Conservation (phyloP, 371 early-diverging fungal species). For the Dinochytrium kinnereticum region DNA sequence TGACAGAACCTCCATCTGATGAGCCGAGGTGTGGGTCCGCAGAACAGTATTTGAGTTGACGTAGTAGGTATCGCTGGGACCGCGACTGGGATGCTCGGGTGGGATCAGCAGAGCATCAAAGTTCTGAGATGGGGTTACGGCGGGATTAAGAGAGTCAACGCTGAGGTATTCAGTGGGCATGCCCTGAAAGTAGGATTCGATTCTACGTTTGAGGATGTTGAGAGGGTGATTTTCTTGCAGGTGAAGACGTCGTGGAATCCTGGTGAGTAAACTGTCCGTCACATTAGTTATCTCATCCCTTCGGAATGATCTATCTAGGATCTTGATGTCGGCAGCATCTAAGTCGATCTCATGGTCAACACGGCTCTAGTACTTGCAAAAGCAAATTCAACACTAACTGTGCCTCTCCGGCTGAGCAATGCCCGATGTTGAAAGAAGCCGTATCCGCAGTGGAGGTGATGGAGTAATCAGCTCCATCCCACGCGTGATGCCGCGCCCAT, state of each 20-base stretch:
- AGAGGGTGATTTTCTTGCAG: slow-evolving; percentile 86
- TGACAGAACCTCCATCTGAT: slow-evolving; percentile 79
- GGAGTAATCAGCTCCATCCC: no score
- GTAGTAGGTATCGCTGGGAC: slow-evolving; percentile 90
- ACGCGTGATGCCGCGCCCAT: no score
- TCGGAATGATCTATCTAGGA: not conserved
- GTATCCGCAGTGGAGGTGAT: no score
- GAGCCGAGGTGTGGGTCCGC: slow-evolving; percentile 95
- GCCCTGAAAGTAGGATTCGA: slow-evolving; percentile 67
- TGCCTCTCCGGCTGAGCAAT: no score
- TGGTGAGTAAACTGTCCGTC: slow-evolving; percentile 74
- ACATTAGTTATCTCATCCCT: slow-evolving; percentile 82
- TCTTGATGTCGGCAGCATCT: no score
- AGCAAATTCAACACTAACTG: no score
- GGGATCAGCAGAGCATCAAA: slow-evolving; percentile 92
- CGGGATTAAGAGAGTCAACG: slow-evolving; percentile 64
- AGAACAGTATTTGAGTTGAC: slow-evolving; percentile 79
- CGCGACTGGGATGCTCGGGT: slow-evolving; percentile 82
- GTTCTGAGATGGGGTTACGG: slow-evolving; percentile 83
- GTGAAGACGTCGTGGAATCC: slow-evolving; percentile 79
- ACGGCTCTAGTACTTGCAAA: no score
- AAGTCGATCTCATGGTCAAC: no score
- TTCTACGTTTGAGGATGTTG: slow-evolving; percentile 79
- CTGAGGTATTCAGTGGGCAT: slow-evolving; percentile 21
- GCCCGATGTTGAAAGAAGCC: no score